Conservation (phyloP, 2,329 filamentous ascomycete species). For the Hymenoscyphus linearis region DNA sequence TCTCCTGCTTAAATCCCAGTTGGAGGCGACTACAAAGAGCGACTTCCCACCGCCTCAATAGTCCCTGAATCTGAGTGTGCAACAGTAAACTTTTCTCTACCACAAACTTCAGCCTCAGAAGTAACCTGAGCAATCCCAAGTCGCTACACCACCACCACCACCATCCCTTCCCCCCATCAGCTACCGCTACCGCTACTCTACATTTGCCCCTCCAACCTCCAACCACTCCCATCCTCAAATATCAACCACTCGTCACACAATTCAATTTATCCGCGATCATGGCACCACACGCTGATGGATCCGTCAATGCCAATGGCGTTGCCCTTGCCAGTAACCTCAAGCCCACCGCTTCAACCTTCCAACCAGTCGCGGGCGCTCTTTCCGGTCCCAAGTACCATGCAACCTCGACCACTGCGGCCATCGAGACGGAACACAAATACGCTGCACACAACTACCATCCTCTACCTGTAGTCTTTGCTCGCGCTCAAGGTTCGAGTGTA, state of each 20-base stretch:
- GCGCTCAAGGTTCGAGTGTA: slow-evolving; percentile 77
- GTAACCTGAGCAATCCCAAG: background rate
- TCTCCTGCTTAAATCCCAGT: background rate
- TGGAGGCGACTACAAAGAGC: background rate
- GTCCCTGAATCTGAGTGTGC: background rate
- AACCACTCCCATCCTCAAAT: background rate
- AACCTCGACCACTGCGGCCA: slow-evolving; percentile 71
- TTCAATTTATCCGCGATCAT: slow-evolving; percentile 35
- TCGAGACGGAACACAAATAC: slow-evolving; percentile 72
- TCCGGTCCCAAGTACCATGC: slow-evolving; percentile 56
- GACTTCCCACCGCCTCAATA: background rate
- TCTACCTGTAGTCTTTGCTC: slow-evolving; percentile 86
- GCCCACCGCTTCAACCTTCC: slow-evolving; percentile 30
- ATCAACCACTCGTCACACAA: background rate
- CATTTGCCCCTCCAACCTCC: background rate
- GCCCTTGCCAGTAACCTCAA: slow-evolving; percentile 32
- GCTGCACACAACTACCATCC: slow-evolving; percentile 99
- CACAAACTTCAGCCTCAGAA: background rate
- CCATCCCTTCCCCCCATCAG: background rate
- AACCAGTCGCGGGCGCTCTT: slow-evolving; percentile 24
- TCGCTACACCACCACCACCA: too few relatives aligned
- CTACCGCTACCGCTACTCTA: background rate
- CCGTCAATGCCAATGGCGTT: slow-evolving; percentile 29
- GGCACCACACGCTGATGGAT: slow-evolving; percentile 53
- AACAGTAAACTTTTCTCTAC: background rate